These are phyloP conservation scores for Pythium grandisporangium DNA, from an alignment of 352 stramenopile species.

Conservation along the genomic window DNA sequence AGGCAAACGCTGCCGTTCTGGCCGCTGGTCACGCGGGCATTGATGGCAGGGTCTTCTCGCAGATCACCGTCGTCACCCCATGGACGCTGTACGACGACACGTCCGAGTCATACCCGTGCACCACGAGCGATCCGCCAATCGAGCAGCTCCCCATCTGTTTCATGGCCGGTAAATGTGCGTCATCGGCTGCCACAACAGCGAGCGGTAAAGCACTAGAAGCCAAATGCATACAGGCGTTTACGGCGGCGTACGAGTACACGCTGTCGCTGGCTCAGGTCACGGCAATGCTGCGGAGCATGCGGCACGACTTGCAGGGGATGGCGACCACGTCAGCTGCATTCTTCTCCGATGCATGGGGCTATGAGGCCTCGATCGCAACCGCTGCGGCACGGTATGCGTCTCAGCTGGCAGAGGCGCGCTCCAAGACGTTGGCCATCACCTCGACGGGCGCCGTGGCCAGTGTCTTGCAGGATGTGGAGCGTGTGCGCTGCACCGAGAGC, in stretches of 20 bases:
- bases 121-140: constrained; percentile 17
- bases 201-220: constrained; percentile 10
- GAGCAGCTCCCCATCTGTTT: constrained; percentile 48
- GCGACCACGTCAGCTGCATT: constrained; percentile 39
- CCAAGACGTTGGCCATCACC: constrained; percentile 26
- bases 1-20: constrained; percentile 20
- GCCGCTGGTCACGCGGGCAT: constrained; percentile 6
- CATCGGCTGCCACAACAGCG: constrained; percentile 1
- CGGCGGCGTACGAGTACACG: constrained; percentile 49
- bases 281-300: constrained; percentile 60
- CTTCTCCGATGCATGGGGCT: constrained; percentile 54
- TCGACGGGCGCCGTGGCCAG: constrained; percentile 37
- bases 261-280: constrained; percentile 47
- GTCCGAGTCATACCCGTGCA: constrained; percentile 11
- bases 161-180: constrained; percentile 44
- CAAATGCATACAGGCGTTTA: constrained; percentile 43
- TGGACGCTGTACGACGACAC: constrained; percentile 40
- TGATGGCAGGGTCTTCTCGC: constrained; percentile 29
- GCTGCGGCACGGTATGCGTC: constrained; percentile 53
- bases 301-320: constrained; percentile 59
- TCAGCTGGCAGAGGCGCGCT: constrained; percentile 30
- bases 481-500: constrained; percentile 58
- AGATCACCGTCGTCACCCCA: constrained; percentile 49
- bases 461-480: constrained; percentile 51
- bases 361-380: constrained; percentile 50